Percentiles rank a stretch among this genome's conserved stretches.
These are phyloP conservation scores for Pseudofabraea citricarpa DNA, from an alignment of 2,329 filamentous ascomycete genomes.

Conservation along the genomic window DNA sequence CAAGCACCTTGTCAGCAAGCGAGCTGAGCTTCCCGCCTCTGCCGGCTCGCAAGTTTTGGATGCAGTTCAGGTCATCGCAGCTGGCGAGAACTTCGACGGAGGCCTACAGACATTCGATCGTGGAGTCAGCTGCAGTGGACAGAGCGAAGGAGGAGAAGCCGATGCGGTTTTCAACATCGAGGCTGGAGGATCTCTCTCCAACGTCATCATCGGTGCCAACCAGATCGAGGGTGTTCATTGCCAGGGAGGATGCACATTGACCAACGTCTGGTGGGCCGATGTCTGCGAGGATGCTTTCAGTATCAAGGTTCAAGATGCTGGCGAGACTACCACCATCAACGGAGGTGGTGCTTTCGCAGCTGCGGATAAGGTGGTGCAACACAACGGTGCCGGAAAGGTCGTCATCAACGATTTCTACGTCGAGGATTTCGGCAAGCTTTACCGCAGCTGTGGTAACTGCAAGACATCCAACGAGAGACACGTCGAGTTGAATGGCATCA, in stretches of 20 bases:
- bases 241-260: constrained; percentile 20
- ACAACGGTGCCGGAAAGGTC: constrained; percentile 36
- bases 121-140: constrained; percentile 34
- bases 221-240: constrained; percentile 27
- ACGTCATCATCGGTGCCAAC: constrained; percentile 30
- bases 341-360: constrained; percentile 39
- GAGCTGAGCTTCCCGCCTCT: constrained; percentile 10
- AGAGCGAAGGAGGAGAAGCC: constrained; percentile 34
- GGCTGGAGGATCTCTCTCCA: constrained; percentile 26
- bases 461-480: constrained; percentile 19
- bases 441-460: constrained; percentile 47
- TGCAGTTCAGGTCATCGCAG: constrained; percentile 38
- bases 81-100: constrained; percentile 40
- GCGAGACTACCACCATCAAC: constrained; percentile 35
- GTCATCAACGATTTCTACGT: constrained; percentile 33
- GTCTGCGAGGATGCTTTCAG: constrained; percentile 22
- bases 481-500: constrained; percentile 37
- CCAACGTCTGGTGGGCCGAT: constrained; percentile 22
- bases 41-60: constrained; percentile 34
- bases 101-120: constrained; percentile 40
- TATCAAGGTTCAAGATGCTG: constrained; percentile 17
- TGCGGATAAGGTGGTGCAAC: constrained; percentile 34
- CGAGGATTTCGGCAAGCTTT: constrained; percentile 41
- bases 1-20: neutral
- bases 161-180: constrained; percentile 29